A percentile compares a stretch with the other conserved stretches of the same genome.
phyloP scores from a whole-genome alignment of 306 rosid species.

The Prunus kanzakura region DNA sequence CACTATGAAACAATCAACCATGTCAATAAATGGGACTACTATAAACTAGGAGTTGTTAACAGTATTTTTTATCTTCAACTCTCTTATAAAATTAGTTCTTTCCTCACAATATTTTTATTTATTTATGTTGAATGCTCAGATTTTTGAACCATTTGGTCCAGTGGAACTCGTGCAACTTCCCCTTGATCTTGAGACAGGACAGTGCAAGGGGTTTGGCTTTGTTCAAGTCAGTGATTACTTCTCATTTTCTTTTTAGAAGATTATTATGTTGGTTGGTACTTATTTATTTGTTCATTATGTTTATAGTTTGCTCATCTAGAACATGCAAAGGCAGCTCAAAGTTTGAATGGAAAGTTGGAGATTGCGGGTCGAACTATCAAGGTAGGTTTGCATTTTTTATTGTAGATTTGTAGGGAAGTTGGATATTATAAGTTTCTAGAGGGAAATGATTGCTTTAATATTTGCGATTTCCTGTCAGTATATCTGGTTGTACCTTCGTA shows the following conservation, averaged over 20 bases:
- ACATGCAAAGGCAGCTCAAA: conserved; percentile 95
- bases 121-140: conserved; percentile 41
- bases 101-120: conserved; percentile 11
- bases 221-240: conserved; percentile 67
- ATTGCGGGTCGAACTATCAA: conserved; percentile 93
- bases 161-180: conserved; percentile 96
- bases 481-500: not conserved
- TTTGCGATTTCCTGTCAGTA: not conserved
- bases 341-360: conserved; percentile 93
- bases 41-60: not conserved
- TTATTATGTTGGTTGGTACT: conserved; percentile 7
- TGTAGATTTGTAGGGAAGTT: not conserved
- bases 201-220: conserved; percentile 99
- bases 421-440: not conserved
- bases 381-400: conserved; percentile 38
- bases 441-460: not conserved
- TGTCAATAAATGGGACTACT: not conserved
- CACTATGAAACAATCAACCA: no score
- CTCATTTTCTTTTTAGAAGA: conserved; percentile 1
- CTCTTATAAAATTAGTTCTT: not conserved
- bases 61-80: not conserved
- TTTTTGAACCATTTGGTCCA: conserved; percentile 96
- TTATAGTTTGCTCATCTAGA: conserved; percentile 92
- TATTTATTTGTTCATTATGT: conserved; percentile 16
- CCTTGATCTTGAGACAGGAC: conserved; percentile 91